Evolutionary conservation across 306 rosid species (phyloP), one percentile per base, ranked within the genome.

Genomic region (Glycine tomentella): DNA sequence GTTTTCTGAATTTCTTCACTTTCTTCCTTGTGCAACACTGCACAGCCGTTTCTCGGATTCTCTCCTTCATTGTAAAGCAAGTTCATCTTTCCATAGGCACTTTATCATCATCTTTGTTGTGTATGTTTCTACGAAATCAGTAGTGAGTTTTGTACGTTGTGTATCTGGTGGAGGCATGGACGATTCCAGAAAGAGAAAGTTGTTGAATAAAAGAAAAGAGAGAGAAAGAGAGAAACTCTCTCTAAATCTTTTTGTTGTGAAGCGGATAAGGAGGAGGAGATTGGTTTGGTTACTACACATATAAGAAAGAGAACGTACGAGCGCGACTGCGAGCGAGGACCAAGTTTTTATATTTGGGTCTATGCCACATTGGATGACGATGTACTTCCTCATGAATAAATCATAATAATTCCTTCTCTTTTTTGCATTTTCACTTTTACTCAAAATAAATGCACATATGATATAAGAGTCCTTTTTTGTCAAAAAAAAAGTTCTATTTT

Each of bases 351-450:
- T 33, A 4, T 13, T 4, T n/a, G n/a, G n/a, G n/a, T n/a, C n/a
- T n/a, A n/a, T 74, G 84, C 86, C 90, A 83, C 77, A 78, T 51
- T 44, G 82, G 92, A 86, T 31, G 31, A 4, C n/a, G n/a, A n/a
- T n/a, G n/a, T n/a, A n/a, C n/a, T n/a, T n/a, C n/a, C n/a, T n/a
- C n/a, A n/a, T n/a, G 69, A 67, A 42, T 72, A 46, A 46, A 48
- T 44, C 6, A 50, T 50, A 46, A 70, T 13, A 9, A 15, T 51
- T 1, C 36, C 10, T 1, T 2, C 9, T 7, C 9, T 20, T 46
- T 33, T 34, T 5, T 10, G 14, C 45, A 42, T 33, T 34, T 9
- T 72, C 8, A 42, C 53, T 15, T 50, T 69, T 20, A 0, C 74
- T 25, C 20, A 31, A 17, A 51, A 20, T 25, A 14, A 8, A 42